Conservation (phyloP, 2,329 filamentous ascomycete species). For the Pseudopyrenochaeta lycopersici region DNA sequence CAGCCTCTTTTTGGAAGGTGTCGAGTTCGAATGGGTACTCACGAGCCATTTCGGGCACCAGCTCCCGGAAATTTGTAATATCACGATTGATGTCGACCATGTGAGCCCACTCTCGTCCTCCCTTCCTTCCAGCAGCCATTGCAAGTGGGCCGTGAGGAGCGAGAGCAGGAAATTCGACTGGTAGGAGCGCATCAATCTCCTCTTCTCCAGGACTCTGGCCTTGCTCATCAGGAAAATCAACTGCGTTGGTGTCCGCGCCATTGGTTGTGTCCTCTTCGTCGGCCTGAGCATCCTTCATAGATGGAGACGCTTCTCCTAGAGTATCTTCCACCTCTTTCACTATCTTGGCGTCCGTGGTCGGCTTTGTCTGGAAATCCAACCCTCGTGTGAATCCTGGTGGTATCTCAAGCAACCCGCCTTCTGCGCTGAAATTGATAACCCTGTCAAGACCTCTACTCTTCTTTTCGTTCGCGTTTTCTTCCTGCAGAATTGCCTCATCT, state of each 20-base stretch:
- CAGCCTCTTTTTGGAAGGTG: slow-evolving; percentile 97
- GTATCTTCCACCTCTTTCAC: slow-evolving; percentile 75
- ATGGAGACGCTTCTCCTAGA: slow-evolving; percentile 60
- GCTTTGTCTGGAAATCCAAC: slow-evolving; percentile 73
- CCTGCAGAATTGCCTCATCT: slow-evolving; percentile 71
- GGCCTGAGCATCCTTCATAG: slow-evolving; percentile 27
- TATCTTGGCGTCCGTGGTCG: slow-evolving; percentile 65
- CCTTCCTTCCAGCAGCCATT: slow-evolving; percentile 74
- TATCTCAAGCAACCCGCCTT: slow-evolving; percentile 80
- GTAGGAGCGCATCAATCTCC: slow-evolving; percentile 85
- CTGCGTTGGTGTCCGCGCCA: slow-evolving; percentile 32
- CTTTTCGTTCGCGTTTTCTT: slow-evolving; percentile 52
- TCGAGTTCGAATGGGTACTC: slow-evolving; percentile 98
- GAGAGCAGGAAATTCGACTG: slow-evolving; percentile 90
- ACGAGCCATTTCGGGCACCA: slow-evolving; percentile 95
- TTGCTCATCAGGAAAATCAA: slow-evolving; percentile 56
- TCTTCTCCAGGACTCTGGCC: slow-evolving; percentile 57
- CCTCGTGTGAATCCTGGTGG: slow-evolving; percentile 85
- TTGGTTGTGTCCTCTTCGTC: slow-evolving; percentile 36
- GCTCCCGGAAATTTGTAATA: slow-evolving; percentile 90
- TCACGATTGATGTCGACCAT: slow-evolving; percentile 96
- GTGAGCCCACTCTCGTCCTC: slow-evolving; percentile 92
- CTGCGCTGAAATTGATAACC: slow-evolving; percentile 81
- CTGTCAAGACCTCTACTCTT: slow-evolving; percentile 71
- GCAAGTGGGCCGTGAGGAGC: slow-evolving; percentile 83